A percentile compares a stretch with the other conserved stretches of the same genome.
These are phyloP conservation scores for Gossypium bickii DNA, from an alignment of 345 rosid species.

Conservation along the genomic window DNA sequence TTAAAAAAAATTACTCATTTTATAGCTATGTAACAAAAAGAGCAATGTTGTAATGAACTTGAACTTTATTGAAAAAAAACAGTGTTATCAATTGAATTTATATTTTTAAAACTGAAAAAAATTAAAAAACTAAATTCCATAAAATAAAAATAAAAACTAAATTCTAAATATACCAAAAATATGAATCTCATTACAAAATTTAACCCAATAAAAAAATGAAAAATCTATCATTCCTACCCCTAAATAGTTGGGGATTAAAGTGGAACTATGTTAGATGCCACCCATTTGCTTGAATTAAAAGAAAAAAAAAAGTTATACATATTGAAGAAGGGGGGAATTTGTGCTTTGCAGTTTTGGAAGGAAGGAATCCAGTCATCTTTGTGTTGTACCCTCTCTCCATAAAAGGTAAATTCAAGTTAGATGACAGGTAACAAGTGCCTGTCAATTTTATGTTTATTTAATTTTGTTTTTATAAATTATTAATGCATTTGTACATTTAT, in stretches of 20 bases:
- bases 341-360: constrained; percentile 2
- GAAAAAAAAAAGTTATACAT: background rate
- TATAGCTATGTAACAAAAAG: too few species aligned
- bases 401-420: constrained; percentile 11
- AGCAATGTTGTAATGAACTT: too few species aligned
- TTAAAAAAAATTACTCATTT: too few species aligned
- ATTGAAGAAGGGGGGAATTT: background rate
- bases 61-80: too few species aligned
- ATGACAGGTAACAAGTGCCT: constrained; percentile 29
- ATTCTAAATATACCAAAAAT: too few species aligned
- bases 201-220: too few species aligned
- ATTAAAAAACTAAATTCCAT: too few species aligned
- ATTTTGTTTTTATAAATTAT: background rate
- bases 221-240: background rate
- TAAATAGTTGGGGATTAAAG: background rate
- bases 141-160: too few species aligned
- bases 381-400: constrained; percentile 10
- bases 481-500: too few species aligned
- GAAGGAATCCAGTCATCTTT: constrained; percentile 29
- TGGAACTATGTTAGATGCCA: constrained; percentile 11
- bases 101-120: too few species aligned
- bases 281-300: constrained; percentile 31
- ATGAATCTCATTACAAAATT: too few species aligned
- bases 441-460: background rate
- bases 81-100: too few species aligned